Conservation (phyloP, 1,139 yeast genomes). For the Magnusiomyces tetraspermus region DNA sequence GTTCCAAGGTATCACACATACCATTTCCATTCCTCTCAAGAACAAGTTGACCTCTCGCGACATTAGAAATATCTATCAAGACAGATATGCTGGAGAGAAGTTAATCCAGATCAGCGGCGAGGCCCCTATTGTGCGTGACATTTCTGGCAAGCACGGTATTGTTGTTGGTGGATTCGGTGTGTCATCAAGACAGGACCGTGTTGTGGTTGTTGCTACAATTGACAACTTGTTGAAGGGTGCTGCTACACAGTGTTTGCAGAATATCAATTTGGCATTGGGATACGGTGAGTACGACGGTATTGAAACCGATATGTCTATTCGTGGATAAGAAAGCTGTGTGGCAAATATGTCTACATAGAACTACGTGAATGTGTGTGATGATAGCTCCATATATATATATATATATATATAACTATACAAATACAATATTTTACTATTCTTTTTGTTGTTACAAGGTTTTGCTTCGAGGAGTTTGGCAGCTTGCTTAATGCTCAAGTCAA, state of each 20-base stretch:
- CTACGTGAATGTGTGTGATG: too few relatives aligned
- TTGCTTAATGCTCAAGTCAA: too few relatives aligned
- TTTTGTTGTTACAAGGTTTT: too few relatives aligned
- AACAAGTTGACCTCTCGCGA: conserved; percentile 69
- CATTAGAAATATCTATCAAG: conserved; percentile 76
- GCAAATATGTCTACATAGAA: not conserved
- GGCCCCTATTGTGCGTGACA: conserved; percentile 85
- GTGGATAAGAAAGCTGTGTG: not conserved
- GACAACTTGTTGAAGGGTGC: conserved; percentile 97
- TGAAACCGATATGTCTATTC: conserved; percentile 35
- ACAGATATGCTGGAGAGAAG: conserved; percentile 79
- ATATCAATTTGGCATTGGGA: conserved; percentile 79
- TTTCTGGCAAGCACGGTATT: conserved; percentile 89
- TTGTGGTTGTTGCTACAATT: conserved; percentile 87
- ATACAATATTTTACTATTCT: too few relatives aligned
- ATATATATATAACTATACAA: too few relatives aligned
- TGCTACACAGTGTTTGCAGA: conserved; percentile 95
- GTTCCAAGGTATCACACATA: conserved; percentile 96
- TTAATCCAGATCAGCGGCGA: conserved; percentile 78
- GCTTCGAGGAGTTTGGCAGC: too few relatives aligned
- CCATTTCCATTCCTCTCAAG: conserved; percentile 81
- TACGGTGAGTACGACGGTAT: conserved; percentile 94
- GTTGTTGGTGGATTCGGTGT: conserved; percentile 95
- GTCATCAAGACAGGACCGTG: conserved; percentile 77
- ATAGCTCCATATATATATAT: not conserved